Evolutionary conservation across 139 green algal species (phyloP).

Genomic region (Chlamydomonas schloesseri): DNA sequence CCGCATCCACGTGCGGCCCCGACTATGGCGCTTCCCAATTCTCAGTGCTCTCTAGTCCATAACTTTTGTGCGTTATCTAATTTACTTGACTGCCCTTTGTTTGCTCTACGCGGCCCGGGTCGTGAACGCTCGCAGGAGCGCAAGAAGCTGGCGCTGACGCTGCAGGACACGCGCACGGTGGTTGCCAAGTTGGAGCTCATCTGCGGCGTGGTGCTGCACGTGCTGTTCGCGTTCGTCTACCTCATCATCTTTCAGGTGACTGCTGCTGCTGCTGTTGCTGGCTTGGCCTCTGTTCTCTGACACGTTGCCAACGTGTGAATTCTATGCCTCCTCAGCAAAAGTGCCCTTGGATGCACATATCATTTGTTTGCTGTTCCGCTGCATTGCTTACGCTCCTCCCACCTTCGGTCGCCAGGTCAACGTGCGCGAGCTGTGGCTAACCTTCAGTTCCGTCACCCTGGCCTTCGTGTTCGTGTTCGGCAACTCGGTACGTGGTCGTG

Average conservation of each 20-base stretch:
- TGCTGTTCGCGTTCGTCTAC: slow-evolving; percentile 68
- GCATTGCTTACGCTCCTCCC: no score
- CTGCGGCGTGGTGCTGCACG: slow-evolving; percentile 63
- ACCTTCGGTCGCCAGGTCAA: no score
- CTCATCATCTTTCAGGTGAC: slow-evolving; percentile 73
- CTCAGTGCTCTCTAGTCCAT: no score
- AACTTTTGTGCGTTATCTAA: no score
- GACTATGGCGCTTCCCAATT: no score
- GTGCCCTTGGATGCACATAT: no score
- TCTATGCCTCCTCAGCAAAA: no score
- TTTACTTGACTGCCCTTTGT: no score
- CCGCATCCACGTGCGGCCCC: no score
- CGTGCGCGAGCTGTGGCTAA: slow-evolving; percentile 62
- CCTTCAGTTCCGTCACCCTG: slow-evolving; percentile 56
- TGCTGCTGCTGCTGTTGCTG: background rate
- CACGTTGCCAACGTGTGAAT: no score
- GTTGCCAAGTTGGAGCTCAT: slow-evolving; percentile 81
- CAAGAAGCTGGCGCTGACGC: slow-evolving; percentile 76
- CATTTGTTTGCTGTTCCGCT: no score
- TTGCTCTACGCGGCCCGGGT: no score
- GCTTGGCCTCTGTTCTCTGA: background rate
- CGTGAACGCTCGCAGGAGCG: slow-evolving; percentile 69
- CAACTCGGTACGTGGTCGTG: slow-evolving; percentile 61
- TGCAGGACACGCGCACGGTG: slow-evolving; percentile 81
- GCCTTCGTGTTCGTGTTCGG: slow-evolving; percentile 75